Evolutionary conservation across 2,329 filamentous ascomycete species (phyloP), one percentile per base, ranked within the genome.

Genomic region (Pyricularia grisea): DNA sequence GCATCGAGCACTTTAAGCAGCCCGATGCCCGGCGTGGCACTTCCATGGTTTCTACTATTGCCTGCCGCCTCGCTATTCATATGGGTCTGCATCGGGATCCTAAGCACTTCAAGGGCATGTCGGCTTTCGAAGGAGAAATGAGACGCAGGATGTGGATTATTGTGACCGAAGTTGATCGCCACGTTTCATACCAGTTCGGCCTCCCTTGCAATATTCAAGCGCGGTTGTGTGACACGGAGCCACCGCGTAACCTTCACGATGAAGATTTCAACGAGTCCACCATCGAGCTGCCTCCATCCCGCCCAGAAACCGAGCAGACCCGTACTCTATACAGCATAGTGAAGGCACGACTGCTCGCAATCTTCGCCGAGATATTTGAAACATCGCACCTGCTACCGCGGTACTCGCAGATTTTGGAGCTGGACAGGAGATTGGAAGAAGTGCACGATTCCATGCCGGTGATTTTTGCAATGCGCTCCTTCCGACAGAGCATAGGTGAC

Each of bases 111-210:
- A 76, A 79, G 1, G 70, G 72, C 20, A 76, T 85, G 42, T 79
- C 79, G 0, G 79, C 81, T 0, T 85, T 85, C 67, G 81, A 84
- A 58, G 83, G 80, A 10, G 84, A 86, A 75, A 83, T 86, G 77
- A 79, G 83, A 23, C 78, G 84, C 4, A 77, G 84, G n/a, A 76
- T 79, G 3, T 86, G 84, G 82, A 65, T 68, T 1, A 79, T 83
- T 67, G 78, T 81, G 71, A 78, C 81, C 20, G 80, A 83, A 71
- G 77, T 81, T 23, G 84, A 86, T 72, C 74, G 82, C 4, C 71
- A 85, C 2, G 80, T 84, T 65, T 83, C 83, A 0, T 84, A 83
- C 70, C 83, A 86, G 74, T 80, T 84, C n/a, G 83, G 84, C 10
- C 80, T 86, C 73, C 83, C 84, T 1, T 77, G 81, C n/a, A 81